Percentiles rank a stretch among this genome's conserved stretches.
Evolutionary conservation across 2,329 filamentous ascomycete species (phyloP).

Genomic region (Hymenoscyphus scutula): DNA sequence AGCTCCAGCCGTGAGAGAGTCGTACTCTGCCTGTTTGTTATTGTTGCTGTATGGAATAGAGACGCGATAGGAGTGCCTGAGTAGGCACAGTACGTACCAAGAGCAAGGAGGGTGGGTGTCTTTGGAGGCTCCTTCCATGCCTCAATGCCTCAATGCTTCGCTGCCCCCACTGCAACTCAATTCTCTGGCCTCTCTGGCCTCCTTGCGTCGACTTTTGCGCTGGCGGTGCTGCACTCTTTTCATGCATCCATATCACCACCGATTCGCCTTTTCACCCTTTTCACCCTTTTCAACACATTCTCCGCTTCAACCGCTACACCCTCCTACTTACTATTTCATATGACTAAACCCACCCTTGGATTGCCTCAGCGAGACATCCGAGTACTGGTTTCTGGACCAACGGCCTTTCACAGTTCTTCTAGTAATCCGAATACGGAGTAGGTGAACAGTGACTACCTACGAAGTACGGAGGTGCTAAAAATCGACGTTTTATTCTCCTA

Average conservation of each 20-base stretch:
- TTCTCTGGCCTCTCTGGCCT: too few species aligned
- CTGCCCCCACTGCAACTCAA: not conserved
- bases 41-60: too few species aligned
- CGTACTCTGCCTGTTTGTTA: too few species aligned
- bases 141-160: not conserved
- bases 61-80: too few species aligned
- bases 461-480: too few species aligned
- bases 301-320: not conserved
- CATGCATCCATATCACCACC: too few species aligned
- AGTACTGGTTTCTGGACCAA: too few species aligned
- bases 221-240: not conserved
- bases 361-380: not conserved
- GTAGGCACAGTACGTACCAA: too few species aligned
- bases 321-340: not conserved
- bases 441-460: not conserved
- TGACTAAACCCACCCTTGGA: not conserved
- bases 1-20: not conserved
- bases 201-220: not conserved
- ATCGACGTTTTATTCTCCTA: too few species aligned
- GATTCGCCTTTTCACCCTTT: not conserved
- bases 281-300: not conserved
- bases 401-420: not conserved
- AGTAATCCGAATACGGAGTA: not conserved
- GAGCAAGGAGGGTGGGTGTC: too few species aligned
- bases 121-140: not conserved